Base-by-base conservation (phyloP, 2,329 filamentous ascomycete genomes). In the Penicillium corylophilum region DNA sequence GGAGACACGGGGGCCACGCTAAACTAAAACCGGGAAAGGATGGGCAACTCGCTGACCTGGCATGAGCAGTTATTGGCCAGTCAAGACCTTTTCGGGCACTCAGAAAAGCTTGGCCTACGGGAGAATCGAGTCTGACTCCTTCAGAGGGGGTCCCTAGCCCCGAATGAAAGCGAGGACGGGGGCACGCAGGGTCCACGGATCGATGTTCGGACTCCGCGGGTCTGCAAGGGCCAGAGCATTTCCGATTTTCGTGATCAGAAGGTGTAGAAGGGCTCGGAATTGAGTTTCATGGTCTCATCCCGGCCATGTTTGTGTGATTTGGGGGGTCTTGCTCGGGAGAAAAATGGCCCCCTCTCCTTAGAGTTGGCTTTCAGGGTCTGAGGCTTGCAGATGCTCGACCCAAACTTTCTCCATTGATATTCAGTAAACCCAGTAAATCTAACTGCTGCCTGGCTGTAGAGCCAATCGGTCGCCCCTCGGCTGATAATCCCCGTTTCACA, bases 31-130 rank as follows among this genome's bases (percentile, higher is more conserved):
- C 1, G 24, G 45, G 6, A 42, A 42, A 29, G 8, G 24, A 54
- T 39, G 22, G 41, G 44, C 31, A n/a, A 40, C 33, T 39, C n/a
- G 18, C 7, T 50, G 43, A 47, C 36, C 13, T 22, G 44, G 2
- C 3, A 7, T 13, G 8, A 3, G n/a, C 20, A 9, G 10, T 33
- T 16, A 44, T 49, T 51, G 50, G 42, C 35, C 20, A 12, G 8
- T 38, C 4, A 10, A n/a, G 26, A 33, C 44, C 23, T 28, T 26
- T 26, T 46, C 38, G 33, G 9, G 40, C 38, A 39, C 36, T 43
- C 44, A 16, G 18, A 55, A 55, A 56, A 57, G 56, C 54, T 57
- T 57, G 41, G 54, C 54, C 29, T 53, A 8, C 43, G 48, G 48
- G 24, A 26, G 18, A 43, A 36, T 48, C 44, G 18, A 47, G 43